Percentiles rank a stretch among this genome's conserved stretches.
phyloP scores from a whole-genome alignment of 139 green algal genomes.

The Chlamydomonas applanata region DNA sequence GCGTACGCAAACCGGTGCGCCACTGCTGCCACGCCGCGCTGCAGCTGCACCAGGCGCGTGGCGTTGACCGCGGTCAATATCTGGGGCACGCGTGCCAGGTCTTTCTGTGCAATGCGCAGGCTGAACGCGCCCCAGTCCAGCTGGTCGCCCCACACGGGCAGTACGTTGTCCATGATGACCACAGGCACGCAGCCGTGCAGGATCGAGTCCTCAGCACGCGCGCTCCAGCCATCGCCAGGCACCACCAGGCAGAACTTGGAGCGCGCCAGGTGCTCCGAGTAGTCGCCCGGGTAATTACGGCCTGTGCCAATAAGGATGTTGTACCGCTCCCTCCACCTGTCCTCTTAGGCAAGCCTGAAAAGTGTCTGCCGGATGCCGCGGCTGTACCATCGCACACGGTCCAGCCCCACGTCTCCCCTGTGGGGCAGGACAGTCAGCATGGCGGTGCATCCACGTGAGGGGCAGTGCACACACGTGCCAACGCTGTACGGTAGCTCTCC shows the following conservation, averaged over 20 bases:
- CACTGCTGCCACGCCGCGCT: no score
- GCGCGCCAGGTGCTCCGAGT: conserved; percentile 19
- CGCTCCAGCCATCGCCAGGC: conserved; percentile 53
- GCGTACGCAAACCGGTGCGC: no score
- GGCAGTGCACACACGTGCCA: no score
- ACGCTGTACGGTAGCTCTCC: no score
- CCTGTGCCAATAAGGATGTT: conserved; percentile 7
- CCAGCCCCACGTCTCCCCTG: conserved; percentile 26
- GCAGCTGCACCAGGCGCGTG: no score
- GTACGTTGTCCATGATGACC: background rate
- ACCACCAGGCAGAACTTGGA: conserved; percentile 39
- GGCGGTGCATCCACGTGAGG: no score
- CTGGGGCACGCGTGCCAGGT: no score
- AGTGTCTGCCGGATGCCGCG: conserved; percentile 36
- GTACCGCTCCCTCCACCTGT: conserved; percentile 22
- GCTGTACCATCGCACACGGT: conserved; percentile 22
- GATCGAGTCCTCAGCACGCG: conserved; percentile 56
- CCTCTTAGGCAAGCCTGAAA: conserved; percentile 19
- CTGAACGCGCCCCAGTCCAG: no score
- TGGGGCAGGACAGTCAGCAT: no score
- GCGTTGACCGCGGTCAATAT: no score
- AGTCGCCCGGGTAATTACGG: conserved; percentile 1
- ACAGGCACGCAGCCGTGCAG: conserved; percentile 77
- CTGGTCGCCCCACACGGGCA: no score
- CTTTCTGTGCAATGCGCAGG: no score